Conservation (phyloP, 352 stramenopile genomes). For the Phytophthora pini region DNA sequence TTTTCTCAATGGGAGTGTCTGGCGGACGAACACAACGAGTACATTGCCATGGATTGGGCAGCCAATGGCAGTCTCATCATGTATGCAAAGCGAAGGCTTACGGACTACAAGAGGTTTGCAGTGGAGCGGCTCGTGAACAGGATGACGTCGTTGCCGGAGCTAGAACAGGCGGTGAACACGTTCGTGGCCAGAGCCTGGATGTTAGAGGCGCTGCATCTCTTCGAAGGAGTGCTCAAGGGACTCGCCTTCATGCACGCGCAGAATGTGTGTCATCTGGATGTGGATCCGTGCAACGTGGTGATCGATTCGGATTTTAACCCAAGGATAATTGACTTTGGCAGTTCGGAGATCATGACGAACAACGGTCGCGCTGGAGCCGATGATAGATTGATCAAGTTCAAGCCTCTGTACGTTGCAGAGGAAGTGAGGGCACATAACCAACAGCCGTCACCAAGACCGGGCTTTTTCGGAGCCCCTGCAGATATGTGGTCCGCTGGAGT, state of each 20-base stretch:
- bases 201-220: constrained; percentile 71
- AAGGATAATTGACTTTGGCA: constrained; percentile 84
- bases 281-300: constrained; percentile 84
- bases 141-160: constrained; percentile 49
- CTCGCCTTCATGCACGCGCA: constrained; percentile 83
- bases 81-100: constrained; percentile 70
- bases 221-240: constrained; percentile 66
- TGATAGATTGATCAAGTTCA: constrained; percentile 79
- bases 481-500: constrained; percentile 85
- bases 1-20: constrained; percentile 82
- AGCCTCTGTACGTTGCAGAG: constrained; percentile 74
- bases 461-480: constrained; percentile 71
- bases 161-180: constrained; percentile 63
- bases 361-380: constrained; percentile 59
- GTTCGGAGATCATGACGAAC: constrained; percentile 78
- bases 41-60: constrained; percentile 81
- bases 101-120: constrained; percentile 73
- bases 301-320: constrained; percentile 60
- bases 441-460: constrained; percentile 54
- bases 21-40: constrained; percentile 72
- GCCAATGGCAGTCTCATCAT: constrained; percentile 72
- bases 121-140: constrained; percentile 61
- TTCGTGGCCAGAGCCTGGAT: constrained; percentile 78
- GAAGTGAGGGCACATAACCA: constrained; percentile 77
- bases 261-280: constrained; percentile 81